phyloP scores from a whole-genome alignment of 202 grass and related monocot species.

The Zoysia matrella region DNA sequence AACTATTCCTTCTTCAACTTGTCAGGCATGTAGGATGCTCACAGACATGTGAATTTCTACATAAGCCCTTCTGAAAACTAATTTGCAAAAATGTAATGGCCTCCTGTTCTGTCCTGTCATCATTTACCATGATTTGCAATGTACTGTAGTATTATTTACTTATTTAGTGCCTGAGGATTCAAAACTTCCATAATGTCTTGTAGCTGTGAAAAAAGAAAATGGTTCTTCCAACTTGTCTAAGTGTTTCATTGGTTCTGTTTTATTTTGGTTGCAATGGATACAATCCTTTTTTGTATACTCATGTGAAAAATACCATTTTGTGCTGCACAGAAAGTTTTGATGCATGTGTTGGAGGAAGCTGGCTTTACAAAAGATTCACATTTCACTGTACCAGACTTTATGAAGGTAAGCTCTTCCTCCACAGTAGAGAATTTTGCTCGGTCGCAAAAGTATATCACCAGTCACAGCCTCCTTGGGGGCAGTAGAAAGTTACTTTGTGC shows the following conservation, averaged over 20 bases:
- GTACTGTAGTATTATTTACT: background rate
- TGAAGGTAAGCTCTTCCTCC: slow-evolving; percentile 59
- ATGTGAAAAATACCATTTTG: background rate
- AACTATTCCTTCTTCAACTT: background rate
- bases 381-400: slow-evolving; percentile 69
- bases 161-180: background rate
- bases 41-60: background rate
- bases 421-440: background rate
- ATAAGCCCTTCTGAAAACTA: slow-evolving; percentile 5
- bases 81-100: background rate
- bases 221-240: background rate
- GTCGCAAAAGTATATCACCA: background rate
- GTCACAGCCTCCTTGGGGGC: slow-evolving; percentile 1
- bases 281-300: slow-evolving; percentile 18
- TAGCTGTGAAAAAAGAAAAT: background rate
- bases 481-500: background rate
- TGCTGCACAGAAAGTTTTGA: slow-evolving; percentile 69
- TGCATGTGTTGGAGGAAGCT: slow-evolving; percentile 80
- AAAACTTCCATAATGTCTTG: background rate
- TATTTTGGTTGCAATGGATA: background rate
- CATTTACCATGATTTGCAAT: background rate
- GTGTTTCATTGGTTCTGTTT: background rate
- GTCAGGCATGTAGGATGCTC: background rate
- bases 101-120: background rate
- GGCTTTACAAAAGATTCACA: slow-evolving; percentile 69